Conservation (phyloP, 208 protist genomes). For the Crithidia expoeki region DNA sequence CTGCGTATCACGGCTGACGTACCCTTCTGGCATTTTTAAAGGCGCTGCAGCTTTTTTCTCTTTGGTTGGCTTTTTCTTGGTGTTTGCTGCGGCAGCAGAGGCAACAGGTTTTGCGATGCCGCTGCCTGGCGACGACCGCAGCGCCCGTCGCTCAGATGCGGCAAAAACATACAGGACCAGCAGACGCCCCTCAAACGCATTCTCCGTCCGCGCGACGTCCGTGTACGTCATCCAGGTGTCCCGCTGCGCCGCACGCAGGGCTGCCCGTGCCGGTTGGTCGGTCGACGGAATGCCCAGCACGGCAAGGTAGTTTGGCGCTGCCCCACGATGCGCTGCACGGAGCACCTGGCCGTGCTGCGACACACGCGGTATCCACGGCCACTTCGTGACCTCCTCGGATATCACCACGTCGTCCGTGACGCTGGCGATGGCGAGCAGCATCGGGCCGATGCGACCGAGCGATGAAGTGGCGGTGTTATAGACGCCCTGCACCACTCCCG, state of each 20-base stretch:
- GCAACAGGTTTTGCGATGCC: neutral
- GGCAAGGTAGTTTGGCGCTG: constrained; percentile 20
- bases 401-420: constrained; percentile 30
- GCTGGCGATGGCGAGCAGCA: constrained; percentile 35
- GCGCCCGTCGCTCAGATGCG: constrained; percentile 6
- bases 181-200: constrained; percentile 37
- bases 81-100: neutral
- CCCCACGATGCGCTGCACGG: neutral
- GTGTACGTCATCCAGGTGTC: constrained; percentile 44
- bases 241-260: constrained; percentile 42
- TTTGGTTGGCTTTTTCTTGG: neutral
- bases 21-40: too few species aligned
- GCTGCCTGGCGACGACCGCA: neutral
- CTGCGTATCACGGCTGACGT: constrained; percentile 5
- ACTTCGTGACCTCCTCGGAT: constrained; percentile 9
- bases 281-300: constrained; percentile 55
- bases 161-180: constrained; percentile 37
- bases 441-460: constrained; percentile 32
- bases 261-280: constrained; percentile 30
- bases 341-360: neutral
- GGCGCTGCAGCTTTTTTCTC: too few species aligned
- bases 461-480: constrained; percentile 12
- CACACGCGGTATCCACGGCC: constrained; percentile 20
- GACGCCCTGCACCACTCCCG: constrained; percentile 2
- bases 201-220: constrained; percentile 40